phyloP scores from a whole-genome alignment of 2,329 filamentous ascomycete species.

The Aspergillus hortae region DNA sequence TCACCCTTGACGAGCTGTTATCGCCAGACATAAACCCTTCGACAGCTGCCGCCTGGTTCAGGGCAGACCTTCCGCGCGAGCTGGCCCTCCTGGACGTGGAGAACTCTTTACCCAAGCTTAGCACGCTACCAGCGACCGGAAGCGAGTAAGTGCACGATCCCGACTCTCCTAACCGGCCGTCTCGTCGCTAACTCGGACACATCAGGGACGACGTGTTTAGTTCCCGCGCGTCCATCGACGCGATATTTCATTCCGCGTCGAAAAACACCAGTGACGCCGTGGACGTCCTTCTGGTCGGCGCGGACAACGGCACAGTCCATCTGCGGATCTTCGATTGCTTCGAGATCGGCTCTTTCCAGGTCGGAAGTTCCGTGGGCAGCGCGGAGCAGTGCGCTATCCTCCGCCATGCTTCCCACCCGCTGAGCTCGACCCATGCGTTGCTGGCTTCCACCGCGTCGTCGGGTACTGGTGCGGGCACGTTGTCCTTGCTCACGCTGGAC shows the following conservation, averaged over 20 bases:
- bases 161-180: conserved; percentile 2
- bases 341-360: conserved; percentile 61
- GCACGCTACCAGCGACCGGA: conserved; percentile 62
- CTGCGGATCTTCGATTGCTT: conserved; percentile 84
- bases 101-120: conserved; percentile 71
- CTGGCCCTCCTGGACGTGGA: conserved; percentile 74
- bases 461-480: conserved; percentile 33
- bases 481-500: conserved; percentile 72
- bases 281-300: conserved; percentile 73
- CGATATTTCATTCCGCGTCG: conserved; percentile 62
- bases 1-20: conserved; percentile 42
- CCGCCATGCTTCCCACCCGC: conserved; percentile 67
- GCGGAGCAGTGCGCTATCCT: conserved; percentile 41
- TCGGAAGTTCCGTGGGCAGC: conserved; percentile 39
- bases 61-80: conserved; percentile 65
- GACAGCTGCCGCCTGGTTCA: conserved; percentile 34
- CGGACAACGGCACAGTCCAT: conserved; percentile 67
- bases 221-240: conserved; percentile 65
- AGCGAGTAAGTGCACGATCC: conserved; percentile 46
- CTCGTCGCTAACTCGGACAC: conserved; percentile 16
- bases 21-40: conserved; percentile 35
- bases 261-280: conserved; percentile 68
- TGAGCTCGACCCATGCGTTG: conserved; percentile 72
- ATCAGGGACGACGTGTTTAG: conserved; percentile 59
- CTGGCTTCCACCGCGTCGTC: conserved; percentile 45